Evolutionary conservation across 2,329 filamentous ascomycete genomes (phyloP), one percentile per base, ranked within the genome.

Genomic region (Onygena corvina): DNA sequence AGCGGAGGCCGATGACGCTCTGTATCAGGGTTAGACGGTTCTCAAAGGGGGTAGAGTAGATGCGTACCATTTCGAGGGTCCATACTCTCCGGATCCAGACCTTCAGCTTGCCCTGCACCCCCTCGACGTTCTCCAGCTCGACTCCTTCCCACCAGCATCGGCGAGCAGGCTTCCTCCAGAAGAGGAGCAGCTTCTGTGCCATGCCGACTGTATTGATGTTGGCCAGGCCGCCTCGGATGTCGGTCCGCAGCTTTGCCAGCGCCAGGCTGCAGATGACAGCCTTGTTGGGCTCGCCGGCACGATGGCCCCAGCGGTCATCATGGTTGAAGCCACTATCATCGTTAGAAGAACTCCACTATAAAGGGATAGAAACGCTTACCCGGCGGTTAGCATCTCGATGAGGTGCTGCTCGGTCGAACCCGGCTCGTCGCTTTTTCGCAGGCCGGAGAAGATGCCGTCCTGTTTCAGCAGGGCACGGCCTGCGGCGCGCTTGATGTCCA

Each of bases 131-230:
- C 14, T 92, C 80, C 38, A 98, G 74, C 65, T 96, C 89, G 31
- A 98, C 84, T 20, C 92, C 92, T 66, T 98, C 92, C 92, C 92
- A 98, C 92, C 92, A 98, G 73, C 92, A 98, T 65, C 92, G 79
- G 53, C 92, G 76, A 11, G 92, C 92, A 12, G 92, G 92, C 69
- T 98, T 98, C 57, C 92, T 80, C 92, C 92, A 98, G 73, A 98
- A 98, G 2, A 98, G 76, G 11, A 98, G 76, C 42, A 98, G 77
- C 71, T 98, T 98, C 67, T 98, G 92, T 9, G 92, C 92, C 92
- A 98, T 98, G 47, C 90, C 90, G 14, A 96, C 87, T 0, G 87
- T 84, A 63, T 79, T 81, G 59, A 72, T 79, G 60, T 82, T 88
- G 57, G 76, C 81, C 47, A 85, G 73, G 58, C 89, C 86, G 49